Evolutionary conservation across 768 basidiomycete species (phyloP).

Genomic region (Saitozyma podzolica): DNA sequence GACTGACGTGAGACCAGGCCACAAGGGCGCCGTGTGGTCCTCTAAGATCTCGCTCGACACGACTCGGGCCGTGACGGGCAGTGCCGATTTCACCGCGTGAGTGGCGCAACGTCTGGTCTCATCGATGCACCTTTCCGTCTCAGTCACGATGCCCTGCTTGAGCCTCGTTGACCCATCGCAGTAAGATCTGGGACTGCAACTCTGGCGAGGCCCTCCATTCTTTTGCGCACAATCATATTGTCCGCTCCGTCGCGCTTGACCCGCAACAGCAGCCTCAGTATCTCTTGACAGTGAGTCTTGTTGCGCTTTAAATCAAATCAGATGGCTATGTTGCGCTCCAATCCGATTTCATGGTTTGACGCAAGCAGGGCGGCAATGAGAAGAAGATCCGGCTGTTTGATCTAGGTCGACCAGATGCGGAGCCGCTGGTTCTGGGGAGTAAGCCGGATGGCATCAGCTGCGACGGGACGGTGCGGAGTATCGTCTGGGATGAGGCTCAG

Average conservation of each 20-base stretch:
- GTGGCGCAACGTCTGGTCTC: conserved; percentile 43
- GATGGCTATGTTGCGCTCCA: background rate
- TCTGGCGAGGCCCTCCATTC: conserved; percentile 84
- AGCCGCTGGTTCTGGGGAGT: conserved; percentile 73
- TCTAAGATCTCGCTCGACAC: conserved; percentile 85
- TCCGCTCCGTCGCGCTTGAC: conserved; percentile 88
- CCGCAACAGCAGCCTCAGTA: conserved; percentile 55
- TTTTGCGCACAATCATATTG: conserved; percentile 98
- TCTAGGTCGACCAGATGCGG: conserved; percentile 78
- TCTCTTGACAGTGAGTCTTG: conserved; percentile 43
- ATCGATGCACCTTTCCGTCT: background rate
- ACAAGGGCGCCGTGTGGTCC: conserved; percentile 91
- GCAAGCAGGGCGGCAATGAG: conserved; percentile 82
- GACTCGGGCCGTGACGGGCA: conserved; percentile 83
- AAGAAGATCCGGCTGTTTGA: conserved; percentile 97
- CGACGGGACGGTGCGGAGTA: conserved; percentile 86
- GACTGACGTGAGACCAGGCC: conserved; percentile 44
- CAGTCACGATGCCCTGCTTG: background rate
- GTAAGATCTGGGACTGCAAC: conserved; percentile 95
- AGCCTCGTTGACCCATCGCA: conserved; percentile 49
- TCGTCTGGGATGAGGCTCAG: conserved; percentile 83
- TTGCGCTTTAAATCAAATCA: background rate
- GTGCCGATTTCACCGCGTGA: conserved; percentile 97
- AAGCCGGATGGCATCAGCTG: conserved; percentile 64
- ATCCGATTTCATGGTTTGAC: background rate